Percentiles rank a stretch among this genome's conserved stretches.
Conservation (phyloP, 1,139 yeast species). For the Yamadazyma kanchanaburiensis region DNA sequence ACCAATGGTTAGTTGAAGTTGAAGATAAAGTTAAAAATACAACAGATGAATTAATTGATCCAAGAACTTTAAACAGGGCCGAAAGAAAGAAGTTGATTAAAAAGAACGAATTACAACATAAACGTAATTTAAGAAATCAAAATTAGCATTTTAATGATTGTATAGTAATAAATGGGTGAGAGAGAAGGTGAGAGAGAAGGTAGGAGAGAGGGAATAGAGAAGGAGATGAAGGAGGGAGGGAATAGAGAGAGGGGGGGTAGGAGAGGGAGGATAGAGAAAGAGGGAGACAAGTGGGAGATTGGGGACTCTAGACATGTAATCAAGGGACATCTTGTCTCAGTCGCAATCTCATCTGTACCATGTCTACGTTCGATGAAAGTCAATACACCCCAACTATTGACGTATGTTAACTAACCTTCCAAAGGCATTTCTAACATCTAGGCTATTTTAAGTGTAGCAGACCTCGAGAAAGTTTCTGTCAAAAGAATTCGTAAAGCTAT, state of each 20-base stretch:
- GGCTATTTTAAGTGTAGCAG: constrained; percentile 76
- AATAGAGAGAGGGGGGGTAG: too few relatives aligned
- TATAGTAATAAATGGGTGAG: too few relatives aligned
- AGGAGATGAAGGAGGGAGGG: too few relatives aligned
- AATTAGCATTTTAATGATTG: constrained; percentile 2
- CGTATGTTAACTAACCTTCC: constrained; percentile 35
- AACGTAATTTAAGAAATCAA: constrained; percentile 61
- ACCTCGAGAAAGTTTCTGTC: constrained; percentile 68
- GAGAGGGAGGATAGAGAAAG: too few relatives aligned
- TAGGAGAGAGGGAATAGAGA: too few relatives aligned
- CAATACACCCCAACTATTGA: constrained; percentile 66
- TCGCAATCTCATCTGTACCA: too few relatives aligned
- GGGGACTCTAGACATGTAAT: too few relatives aligned
- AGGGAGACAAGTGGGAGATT: too few relatives aligned
- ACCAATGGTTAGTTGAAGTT: constrained; percentile 95
- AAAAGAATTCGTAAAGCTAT: constrained; percentile 68
- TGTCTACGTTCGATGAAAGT: constrained; percentile 7
- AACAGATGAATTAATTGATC: constrained; percentile 75
- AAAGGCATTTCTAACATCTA: constrained; percentile 25
- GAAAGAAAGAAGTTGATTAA: constrained; percentile 84
- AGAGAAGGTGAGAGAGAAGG: too few relatives aligned
- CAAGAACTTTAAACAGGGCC: constrained; percentile 73
- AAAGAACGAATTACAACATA: constrained; percentile 84
- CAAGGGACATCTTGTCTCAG: too few relatives aligned
- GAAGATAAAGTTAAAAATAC: constrained; percentile 69